phyloP scores from a whole-genome alignment of 2,329 filamentous ascomycete genomes.

The Apiospora pterosperma region DNA sequence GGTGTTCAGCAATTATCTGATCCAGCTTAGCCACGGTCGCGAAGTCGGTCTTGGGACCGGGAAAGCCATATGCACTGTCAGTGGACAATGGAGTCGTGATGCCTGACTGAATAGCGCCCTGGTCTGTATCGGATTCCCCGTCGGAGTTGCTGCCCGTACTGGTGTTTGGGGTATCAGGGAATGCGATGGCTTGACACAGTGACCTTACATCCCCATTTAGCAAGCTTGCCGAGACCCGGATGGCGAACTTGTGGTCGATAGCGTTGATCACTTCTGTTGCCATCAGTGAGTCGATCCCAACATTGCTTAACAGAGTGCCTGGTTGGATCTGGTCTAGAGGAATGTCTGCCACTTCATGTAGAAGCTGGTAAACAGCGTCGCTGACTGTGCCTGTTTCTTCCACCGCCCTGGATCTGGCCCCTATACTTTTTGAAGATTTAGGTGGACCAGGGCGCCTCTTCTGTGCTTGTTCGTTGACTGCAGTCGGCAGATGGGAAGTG shows the following conservation, averaged over 20 bases:
- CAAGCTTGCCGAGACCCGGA: background rate
- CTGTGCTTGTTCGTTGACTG: background rate
- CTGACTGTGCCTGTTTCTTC: background rate
- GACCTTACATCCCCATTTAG: background rate
- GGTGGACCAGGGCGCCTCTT: background rate
- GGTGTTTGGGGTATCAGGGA: background rate
- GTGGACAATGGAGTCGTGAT: background rate
- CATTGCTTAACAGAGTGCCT: slow-evolving; percentile 8
- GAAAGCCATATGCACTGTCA: background rate
- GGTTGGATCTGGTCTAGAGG: slow-evolving; percentile 12
- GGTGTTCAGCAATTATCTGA: background rate
- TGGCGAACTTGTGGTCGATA: background rate
- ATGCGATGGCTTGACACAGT: background rate
- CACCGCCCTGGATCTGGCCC: too few species aligned
- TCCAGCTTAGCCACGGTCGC: background rate
- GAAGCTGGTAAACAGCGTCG: slow-evolving; percentile 10
- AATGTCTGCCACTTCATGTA: slow-evolving; percentile 15
- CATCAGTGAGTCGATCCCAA: slow-evolving; percentile 17
- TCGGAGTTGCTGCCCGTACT: background rate
- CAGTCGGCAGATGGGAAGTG: background rate
- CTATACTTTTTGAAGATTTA: too few species aligned
- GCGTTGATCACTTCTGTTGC: slow-evolving; percentile 14
- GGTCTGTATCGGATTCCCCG: background rate
- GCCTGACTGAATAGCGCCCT: background rate
- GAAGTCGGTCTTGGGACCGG: background rate